Evolutionary conservation across 306 rosid species (phyloP), one percentile per base, ranked within the genome.

Genomic region (Lathyrus sativus): DNA sequence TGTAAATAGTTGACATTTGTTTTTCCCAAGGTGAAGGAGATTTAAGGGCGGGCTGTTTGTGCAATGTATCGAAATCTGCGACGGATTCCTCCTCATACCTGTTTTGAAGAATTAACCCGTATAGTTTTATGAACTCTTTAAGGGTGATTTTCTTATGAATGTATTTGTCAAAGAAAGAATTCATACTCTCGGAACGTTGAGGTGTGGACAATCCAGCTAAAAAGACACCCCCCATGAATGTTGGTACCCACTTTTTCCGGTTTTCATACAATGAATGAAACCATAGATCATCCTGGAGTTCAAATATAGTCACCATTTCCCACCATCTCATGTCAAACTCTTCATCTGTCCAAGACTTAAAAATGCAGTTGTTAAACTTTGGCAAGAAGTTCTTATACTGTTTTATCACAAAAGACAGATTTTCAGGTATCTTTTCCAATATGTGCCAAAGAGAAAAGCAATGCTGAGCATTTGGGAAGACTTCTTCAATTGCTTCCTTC

Each of bases 1-100:
- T 91, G 64, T 91, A 91, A 75, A 87, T 63, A 49, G 91, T 84
- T 66, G 97, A 91, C 96, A 88, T 89, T 77, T 91, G 97, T 67
- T 89, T 91, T 74, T 91, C 96, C 96, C 97, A 89, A 63, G 97
- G 97, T 37, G 97, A 91, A 80, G 97, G 97, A 74, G 97, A 88
- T 74, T 85, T 91, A 38, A 89, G 81, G 51, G 97, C 97, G 35
- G 96, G 97, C 77, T 91, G 97, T 76, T 91, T 91, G 87, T 91
- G 89, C 80, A 85, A 81, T 62, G 96, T 88, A 80, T 91, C 97
- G 72, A 91, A 91, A 85, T 91, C 97, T 67, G 97, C 96, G 67
- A 86, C 82, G 42, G 84, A 87, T 82, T 91, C 97, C 76, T 88
- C 97, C 69, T 91, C 96, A 67, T 82, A 87, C 82, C 97, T 85